Evolutionary conservation across 768 basidiomycete species (phyloP).

Genomic region (Ramaria sp.): DNA sequence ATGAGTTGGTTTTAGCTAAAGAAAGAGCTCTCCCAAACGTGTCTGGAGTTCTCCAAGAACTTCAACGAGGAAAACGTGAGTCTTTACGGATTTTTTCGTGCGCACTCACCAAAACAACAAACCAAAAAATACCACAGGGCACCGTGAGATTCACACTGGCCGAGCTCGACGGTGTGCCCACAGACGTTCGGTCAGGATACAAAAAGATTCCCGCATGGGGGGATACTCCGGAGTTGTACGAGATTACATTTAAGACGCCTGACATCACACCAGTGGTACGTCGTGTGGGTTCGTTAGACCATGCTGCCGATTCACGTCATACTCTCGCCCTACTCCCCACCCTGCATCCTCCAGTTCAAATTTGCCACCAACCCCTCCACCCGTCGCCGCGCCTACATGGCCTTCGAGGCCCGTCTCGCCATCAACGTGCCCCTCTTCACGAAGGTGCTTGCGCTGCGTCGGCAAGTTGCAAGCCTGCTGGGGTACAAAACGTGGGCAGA

Average conservation of each 20-base stretch:
- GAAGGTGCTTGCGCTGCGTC: constrained; percentile 59
- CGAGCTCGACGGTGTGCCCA: constrained; percentile 72
- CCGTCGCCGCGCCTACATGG: constrained; percentile 53
- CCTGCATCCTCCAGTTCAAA: constrained; percentile 47
- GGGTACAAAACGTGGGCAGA: constrained; percentile 78
- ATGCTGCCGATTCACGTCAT: neutral
- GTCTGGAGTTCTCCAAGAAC: constrained; percentile 80
- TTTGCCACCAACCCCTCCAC: constrained; percentile 62
- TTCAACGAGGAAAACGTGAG: constrained; percentile 80
- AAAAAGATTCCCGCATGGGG: constrained; percentile 48
- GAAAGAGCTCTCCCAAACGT: constrained; percentile 68
- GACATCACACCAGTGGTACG: constrained; percentile 51
- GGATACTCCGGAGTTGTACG: constrained; percentile 43
- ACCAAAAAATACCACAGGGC: constrained; percentile 29
- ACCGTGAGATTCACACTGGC: constrained; percentile 53
- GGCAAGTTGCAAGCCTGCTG: constrained; percentile 54
- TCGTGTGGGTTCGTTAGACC: constrained; percentile 29
- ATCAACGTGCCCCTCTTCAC: constrained; percentile 63
- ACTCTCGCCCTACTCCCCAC: neutral
- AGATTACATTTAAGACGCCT: constrained; percentile 73
- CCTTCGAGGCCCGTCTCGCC: constrained; percentile 55
- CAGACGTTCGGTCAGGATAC: constrained; percentile 71
- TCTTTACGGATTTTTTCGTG: neutral
- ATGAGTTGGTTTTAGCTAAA: constrained; percentile 29
- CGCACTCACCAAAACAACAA: neutral